Percentiles rank a stretch among this genome's conserved stretches.
These are phyloP conservation scores for Lichtheimia ramosa DNA, from an alignment of 371 early-diverging fungal genomes.

Conservation along the genomic window DNA sequence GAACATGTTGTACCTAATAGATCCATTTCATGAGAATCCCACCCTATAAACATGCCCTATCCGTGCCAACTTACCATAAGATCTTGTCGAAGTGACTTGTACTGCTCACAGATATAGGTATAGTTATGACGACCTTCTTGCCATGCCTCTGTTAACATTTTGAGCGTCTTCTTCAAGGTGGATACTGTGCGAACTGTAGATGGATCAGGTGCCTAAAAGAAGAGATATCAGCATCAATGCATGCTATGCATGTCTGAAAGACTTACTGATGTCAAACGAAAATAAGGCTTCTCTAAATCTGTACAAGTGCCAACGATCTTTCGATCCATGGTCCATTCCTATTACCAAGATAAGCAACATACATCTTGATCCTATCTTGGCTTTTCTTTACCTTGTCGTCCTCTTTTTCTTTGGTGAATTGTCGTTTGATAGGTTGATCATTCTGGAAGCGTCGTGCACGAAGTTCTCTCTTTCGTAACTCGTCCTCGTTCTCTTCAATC, in stretches of 20 bases:
- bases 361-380: background rate
- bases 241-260: background rate
- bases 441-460: slow-evolving; percentile 31
- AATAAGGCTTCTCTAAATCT: slow-evolving; percentile 79
- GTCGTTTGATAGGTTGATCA: slow-evolving; percentile 10
- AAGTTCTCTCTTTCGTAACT: slow-evolving; percentile 10
- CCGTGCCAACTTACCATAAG: slow-evolving; percentile 59
- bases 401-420: background rate
- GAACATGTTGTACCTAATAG: slow-evolving; percentile 81
- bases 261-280: slow-evolving; percentile 79
- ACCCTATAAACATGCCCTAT: background rate
- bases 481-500: background rate
- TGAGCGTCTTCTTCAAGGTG: slow-evolving; percentile 68
- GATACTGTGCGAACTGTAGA: slow-evolving; percentile 78
- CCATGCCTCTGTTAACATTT: slow-evolving; percentile 75
- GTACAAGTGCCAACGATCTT: slow-evolving; percentile 80
- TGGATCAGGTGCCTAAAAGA: slow-evolving; percentile 79
- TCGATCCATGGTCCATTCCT: background rate
- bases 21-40: background rate
- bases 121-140: slow-evolving; percentile 65
- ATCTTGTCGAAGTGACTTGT: slow-evolving; percentile 90
- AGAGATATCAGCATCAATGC: background rate
- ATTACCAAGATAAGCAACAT: background rate
- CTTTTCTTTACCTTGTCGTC: background rate
- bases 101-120: slow-evolving; percentile 87